These are phyloP conservation scores for Thymus mandschuricus DNA, from an alignment of 257 asterid species.

Conservation along the genomic window DNA sequence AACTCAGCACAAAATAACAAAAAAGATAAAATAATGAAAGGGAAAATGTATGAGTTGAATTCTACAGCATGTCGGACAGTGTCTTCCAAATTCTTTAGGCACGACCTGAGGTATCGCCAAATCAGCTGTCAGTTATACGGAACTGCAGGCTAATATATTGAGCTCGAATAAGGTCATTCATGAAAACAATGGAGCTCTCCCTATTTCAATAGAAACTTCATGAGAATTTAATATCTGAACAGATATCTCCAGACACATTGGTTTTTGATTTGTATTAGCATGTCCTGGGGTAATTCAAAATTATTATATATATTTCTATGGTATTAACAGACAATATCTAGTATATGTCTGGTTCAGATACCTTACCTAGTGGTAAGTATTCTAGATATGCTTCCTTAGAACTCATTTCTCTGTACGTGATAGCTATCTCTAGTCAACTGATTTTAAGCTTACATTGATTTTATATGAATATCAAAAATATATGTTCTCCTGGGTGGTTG, in stretches of 20 bases:
- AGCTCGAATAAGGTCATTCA: neutral
- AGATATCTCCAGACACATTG: neutral
- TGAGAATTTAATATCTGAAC: neutral
- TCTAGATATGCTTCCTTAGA: too few species aligned
- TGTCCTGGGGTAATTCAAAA: neutral
- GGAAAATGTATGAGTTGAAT: too few species aligned
- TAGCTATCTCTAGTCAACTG: too few species aligned
- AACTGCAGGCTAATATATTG: neutral
- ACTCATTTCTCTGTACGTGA: too few species aligned
- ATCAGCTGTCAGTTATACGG: neutral
- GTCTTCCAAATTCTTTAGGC: neutral
- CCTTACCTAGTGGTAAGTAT: neutral
- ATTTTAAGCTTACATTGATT: too few species aligned
- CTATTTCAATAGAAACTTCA: neutral
- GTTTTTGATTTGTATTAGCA: neutral
- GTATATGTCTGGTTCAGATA: neutral
- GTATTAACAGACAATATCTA: neutral
- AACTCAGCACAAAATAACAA: neutral
- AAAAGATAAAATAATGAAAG: too few species aligned
- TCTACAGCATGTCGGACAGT: neutral
- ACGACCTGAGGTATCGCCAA: neutral
- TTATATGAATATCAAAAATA: too few species aligned
- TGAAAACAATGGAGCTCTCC: neutral
- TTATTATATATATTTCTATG: neutral
- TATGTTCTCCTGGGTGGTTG: too few species aligned